Evolutionary conservation across 495 filamentous ascomycete genomes (phyloP), one percentile per base, ranked within the genome.

Genomic region (Xylaria scruposa): DNA sequence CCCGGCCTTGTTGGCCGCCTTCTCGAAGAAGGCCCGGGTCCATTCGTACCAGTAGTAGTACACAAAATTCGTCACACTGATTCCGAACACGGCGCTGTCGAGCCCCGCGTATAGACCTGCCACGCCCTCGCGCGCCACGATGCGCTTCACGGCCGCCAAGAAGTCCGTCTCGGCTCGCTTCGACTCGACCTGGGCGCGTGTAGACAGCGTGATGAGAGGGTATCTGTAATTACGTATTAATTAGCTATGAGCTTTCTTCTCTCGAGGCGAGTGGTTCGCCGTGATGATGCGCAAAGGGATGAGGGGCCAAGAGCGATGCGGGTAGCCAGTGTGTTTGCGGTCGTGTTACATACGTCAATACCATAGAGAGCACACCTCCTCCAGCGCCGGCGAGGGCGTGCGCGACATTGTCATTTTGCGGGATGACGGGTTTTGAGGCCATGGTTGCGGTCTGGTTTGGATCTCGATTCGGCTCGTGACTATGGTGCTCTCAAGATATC

Each of bases 21-120:
- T 89, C 81, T 97, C 93, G 82, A 98, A 97, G 75, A 90, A 91
- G 54, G 93, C 86, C 29, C 96, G 92, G 67, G 95, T 95, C 92
- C 94, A 98, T 84, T 99, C 96, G 84, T 98, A 99, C 93, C 96
- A 99, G 83, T 99, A 99, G 83, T 99, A 99, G 83, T 99, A 99
- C 29, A 99, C 95, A 75, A 99, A 98, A 82, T 99, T 99, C 68
- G 96, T 99, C 70, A 99, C 91, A 81, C 92, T 95, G 83, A 98
- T 98, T 75, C 97, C 96, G 80, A 99, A 98, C 5, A 99, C 86
- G 10, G 96, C 96, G 29, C 91, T 95, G 75, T 95, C 91, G 44
- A 97, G 87, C 12, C 94, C 94, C 4, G 94, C 89, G 80, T 96
- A 98, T 4, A 99, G 88, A 17, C 97, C 97, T 0, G 87, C 83